These are phyloP conservation scores for Claviceps sp. DNA, from an alignment of 2,329 filamentous ascomycete species.

Conservation along the genomic window DNA sequence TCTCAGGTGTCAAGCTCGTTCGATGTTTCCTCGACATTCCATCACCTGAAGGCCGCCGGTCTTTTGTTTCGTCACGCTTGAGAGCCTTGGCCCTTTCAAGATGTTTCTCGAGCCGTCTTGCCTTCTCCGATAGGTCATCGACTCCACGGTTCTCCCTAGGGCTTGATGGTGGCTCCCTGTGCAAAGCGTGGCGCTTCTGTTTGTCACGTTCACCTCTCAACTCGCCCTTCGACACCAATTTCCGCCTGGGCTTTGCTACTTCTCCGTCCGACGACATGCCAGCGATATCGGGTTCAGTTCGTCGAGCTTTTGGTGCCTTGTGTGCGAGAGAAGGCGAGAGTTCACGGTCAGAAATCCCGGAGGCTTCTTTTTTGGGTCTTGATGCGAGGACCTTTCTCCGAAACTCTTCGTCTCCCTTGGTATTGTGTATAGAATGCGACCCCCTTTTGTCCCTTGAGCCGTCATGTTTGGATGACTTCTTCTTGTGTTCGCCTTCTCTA, in stretches of 20 bases:
- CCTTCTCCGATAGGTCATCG: constrained; percentile 34
- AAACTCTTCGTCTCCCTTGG: constrained; percentile 32
- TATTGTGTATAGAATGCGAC: constrained; percentile 26
- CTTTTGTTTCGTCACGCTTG: constrained; percentile 47
- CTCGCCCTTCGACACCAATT: constrained; percentile 50
- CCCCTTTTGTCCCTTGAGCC: constrained; percentile 38
- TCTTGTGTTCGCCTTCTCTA: constrained; percentile 30
- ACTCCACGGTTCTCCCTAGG: constrained; percentile 36
- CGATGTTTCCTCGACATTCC: constrained; percentile 43
- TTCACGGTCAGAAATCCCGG: constrained; percentile 39
- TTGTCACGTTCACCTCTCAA: constrained; percentile 45
- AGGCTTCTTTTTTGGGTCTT: constrained; percentile 42
- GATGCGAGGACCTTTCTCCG: constrained; percentile 36
- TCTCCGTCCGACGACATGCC: constrained; percentile 43
- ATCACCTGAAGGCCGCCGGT: constrained; percentile 35
- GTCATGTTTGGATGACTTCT: constrained; percentile 27
- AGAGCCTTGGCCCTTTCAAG: constrained; percentile 47
- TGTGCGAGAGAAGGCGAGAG: constrained; percentile 32
- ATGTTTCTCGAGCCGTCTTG: constrained; percentile 38
- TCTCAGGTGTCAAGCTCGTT: constrained; percentile 44
- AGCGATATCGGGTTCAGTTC: constrained; percentile 39
- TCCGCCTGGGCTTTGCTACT: constrained; percentile 44
- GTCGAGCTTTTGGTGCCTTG: constrained; percentile 38
- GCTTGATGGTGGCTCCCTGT: constrained; percentile 39
- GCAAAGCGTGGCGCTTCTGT: constrained; percentile 33